Base-by-base conservation (phyloP, 352 stramenopile genomes). In the Phytophthora melonis region DNA sequence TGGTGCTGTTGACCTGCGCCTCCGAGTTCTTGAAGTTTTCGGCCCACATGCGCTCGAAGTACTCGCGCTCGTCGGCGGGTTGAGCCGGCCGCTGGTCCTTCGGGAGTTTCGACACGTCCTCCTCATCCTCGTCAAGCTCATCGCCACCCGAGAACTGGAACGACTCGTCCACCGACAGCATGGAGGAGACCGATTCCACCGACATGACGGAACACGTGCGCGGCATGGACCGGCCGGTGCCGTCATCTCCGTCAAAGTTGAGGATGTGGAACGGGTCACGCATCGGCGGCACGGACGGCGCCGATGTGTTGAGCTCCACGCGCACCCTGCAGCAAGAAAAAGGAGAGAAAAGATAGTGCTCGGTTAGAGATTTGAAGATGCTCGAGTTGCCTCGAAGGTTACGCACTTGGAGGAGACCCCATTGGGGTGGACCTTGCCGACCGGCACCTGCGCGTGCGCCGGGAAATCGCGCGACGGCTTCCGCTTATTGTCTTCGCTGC, bases 1-100 rank as follows among this genome's bases (percentile, higher is more conserved):
- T 91, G 16, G 86, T 88, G 77, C 88, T 88, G 54, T 75, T 77
- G 19, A 92, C 82, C 49, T 85, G 78, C 19, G 87, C 88, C 59
- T 93, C 86, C 8, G 87, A 94, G 18, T 89, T 87, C 56, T 95
- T 87, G 74, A 95, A 95, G 72, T 95, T 95, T 63, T 89, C 83
- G 16, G 87, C 83, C 88, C 88, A 95, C 58, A 94, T 80, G 30
- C 74, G 71, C 68, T 95, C 88, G 75, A 93, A 95, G 74, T 94
- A 95, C 68, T 93, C 87, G 53, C 88, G 84, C 69, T 95, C 87
- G 68, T 89, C 79, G 7, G 86, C 79, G 11, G 88, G 88, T 32
- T 95, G 88, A 7, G 87, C 70, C 14, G 88, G 88, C 34, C 88
- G 87, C 69, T 91, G 84, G 62, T 94, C 71, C 63, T 95, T 95